A percentile compares a stretch with the other conserved stretches of the same genome.
Conservation (phyloP, 2,329 filamentous ascomycete species). For the Davidsoniella virescens region DNA sequence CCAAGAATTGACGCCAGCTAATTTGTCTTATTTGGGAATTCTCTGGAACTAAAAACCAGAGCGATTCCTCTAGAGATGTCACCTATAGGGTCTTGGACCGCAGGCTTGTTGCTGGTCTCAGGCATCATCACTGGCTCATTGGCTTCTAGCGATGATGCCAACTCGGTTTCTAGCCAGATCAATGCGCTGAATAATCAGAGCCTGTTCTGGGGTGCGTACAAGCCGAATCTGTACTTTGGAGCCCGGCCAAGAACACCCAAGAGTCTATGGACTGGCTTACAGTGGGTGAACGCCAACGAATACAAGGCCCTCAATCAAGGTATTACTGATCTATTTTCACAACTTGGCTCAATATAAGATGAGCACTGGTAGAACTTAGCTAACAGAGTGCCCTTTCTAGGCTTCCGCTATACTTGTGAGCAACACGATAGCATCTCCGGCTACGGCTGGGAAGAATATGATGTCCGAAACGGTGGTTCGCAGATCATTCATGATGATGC, state of each 20-base stretch:
- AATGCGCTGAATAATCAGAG: slow-evolving; percentile 51
- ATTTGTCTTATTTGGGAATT: too few relatives aligned
- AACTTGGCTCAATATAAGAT: neutral
- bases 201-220: slow-evolving; percentile 89
- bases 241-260: slow-evolving; percentile 67
- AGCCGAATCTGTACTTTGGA: slow-evolving; percentile 88
- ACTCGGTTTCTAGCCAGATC: slow-evolving; percentile 7
- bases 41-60: too few relatives aligned
- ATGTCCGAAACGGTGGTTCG: slow-evolving; percentile 69
- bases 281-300: slow-evolving; percentile 78
- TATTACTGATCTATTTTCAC: slow-evolving; percentile 65
- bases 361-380: neutral
- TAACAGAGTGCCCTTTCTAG: neutral
- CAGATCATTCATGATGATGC: slow-evolving; percentile 82
- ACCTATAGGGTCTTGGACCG: slow-evolving; percentile 14
- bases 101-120: slow-evolving; percentile 10
- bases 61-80: slow-evolving; percentile 5
- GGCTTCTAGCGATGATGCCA: neutral
- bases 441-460: slow-evolving; percentile 97
- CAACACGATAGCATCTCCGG: slow-evolving; percentile 86
- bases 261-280: slow-evolving; percentile 63
- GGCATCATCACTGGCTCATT: slow-evolving; percentile 3
- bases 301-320: slow-evolving; percentile 61
- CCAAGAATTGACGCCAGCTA: too few relatives aligned
- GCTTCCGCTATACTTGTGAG: slow-evolving; percentile 71